Evolutionary conservation across 208 protist species (phyloP).

Genomic region (Trypanosoma caninum): DNA sequence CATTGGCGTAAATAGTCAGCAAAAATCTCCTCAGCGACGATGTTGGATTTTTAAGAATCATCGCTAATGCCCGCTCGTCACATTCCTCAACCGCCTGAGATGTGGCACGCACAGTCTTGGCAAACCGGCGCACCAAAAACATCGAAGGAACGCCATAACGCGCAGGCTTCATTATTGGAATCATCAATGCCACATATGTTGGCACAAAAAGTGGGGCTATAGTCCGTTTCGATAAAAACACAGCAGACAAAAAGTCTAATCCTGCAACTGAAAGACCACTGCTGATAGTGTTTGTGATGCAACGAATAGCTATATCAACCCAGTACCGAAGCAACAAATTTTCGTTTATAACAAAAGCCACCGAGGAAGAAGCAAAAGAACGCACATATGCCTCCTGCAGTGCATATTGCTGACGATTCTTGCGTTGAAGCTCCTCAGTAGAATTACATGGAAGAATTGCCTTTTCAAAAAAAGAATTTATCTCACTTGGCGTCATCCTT

Average conservation of each 20-base stretch:
- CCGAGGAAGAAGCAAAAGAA: slow-evolving; percentile 45
- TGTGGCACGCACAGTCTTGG: slow-evolving; percentile 34
- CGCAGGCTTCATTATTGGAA: slow-evolving; percentile 26
- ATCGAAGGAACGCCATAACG: slow-evolving; percentile 51
- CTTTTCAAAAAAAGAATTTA: slow-evolving; percentile 18
- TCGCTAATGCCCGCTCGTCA: slow-evolving; percentile 39
- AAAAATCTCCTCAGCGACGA: slow-evolving; percentile 17
- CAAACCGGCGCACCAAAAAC: slow-evolving; percentile 61
- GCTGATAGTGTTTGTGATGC: slow-evolving; percentile 41
- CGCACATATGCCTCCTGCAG: slow-evolving; percentile 69
- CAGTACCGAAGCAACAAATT: slow-evolving; percentile 61
- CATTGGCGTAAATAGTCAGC: not conserved
- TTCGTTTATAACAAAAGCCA: slow-evolving; percentile 52
- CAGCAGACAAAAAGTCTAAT: slow-evolving; percentile 64
- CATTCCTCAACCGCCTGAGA: slow-evolving; percentile 61
- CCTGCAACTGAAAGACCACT: slow-evolving; percentile 43
- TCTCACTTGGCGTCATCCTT: slow-evolving; percentile 7
- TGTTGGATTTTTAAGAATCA: slow-evolving; percentile 35
- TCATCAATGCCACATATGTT: slow-evolving; percentile 64
- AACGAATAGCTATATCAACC: slow-evolving; percentile 51
- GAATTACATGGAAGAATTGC: slow-evolving; percentile 15
- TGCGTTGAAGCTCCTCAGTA: slow-evolving; percentile 1
- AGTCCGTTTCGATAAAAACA: slow-evolving; percentile 52
- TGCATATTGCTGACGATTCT: slow-evolving; percentile 51
- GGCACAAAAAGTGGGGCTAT: slow-evolving; percentile 69